These are phyloP conservation scores for Trametopsis cervina DNA, from an alignment of 768 basidiomycete species.

Conservation along the genomic window DNA sequence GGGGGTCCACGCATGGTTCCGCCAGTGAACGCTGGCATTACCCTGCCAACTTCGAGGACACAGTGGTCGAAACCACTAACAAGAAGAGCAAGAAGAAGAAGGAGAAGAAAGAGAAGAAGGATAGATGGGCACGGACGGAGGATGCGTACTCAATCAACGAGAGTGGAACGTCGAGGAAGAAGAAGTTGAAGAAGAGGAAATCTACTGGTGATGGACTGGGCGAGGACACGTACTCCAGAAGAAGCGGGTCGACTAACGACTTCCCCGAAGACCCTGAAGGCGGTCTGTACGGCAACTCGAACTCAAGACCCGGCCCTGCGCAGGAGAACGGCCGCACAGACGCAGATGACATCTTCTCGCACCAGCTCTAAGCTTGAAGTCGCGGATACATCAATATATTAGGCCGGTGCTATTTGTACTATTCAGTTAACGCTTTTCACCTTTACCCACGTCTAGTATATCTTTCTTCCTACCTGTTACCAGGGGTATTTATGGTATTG, in stretches of 20 bases:
- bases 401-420: background rate
- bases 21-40: conserved; percentile 71
- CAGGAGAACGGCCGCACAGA: conserved; percentile 21
- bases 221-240: conserved; percentile 26
- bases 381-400: too few species aligned
- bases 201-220: conserved; percentile 31
- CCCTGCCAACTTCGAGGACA: conserved; percentile 76
- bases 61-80: conserved; percentile 30
- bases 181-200: conserved; percentile 59
- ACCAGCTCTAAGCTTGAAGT: conserved; percentile 61
- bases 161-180: conserved; percentile 39
- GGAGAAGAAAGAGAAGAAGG: conserved; percentile 78
- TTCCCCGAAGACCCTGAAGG: conserved; percentile 72
- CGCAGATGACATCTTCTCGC: conserved; percentile 50
- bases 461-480: too few species aligned
- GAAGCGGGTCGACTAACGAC: conserved; percentile 34
- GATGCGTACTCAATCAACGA: conserved; percentile 57
- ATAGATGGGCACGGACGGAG: conserved; percentile 81
- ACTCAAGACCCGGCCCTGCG: conserved; percentile 5
- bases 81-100: conserved; percentile 41
- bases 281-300: conserved; percentile 46
- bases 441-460: too few species aligned
- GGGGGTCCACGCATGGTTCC: conserved; percentile 26
- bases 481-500: too few species aligned
- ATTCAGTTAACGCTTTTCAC: background rate